Conservation (phyloP, 108 stramenopile species). For the Discostella stelligeroides region DNA sequence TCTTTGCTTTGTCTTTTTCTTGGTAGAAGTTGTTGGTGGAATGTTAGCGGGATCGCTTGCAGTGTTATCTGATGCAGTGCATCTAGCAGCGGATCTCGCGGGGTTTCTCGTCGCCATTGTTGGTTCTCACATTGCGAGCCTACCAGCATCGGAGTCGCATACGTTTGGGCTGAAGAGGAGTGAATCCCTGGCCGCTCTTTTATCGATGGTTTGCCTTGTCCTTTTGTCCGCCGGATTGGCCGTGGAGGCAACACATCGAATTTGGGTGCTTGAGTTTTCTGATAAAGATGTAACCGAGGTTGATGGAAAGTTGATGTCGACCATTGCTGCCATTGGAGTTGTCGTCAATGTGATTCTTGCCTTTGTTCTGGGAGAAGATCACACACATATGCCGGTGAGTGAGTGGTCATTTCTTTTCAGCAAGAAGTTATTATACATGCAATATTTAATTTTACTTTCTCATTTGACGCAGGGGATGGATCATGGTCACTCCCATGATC, state of each 20-base stretch:
- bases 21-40: constrained; percentile 84
- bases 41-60: constrained; percentile 75
- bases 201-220: constrained; percentile 81
- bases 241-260: constrained; percentile 73
- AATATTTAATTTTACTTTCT: neutral
- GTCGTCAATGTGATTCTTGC: constrained; percentile 90
- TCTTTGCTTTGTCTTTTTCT: constrained; percentile 67
- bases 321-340: constrained; percentile 89
- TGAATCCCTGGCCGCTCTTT: constrained; percentile 92
- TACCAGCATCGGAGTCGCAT: constrained; percentile 77
- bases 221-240: constrained; percentile 77
- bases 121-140: constrained; percentile 76
- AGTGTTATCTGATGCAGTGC: constrained; percentile 88
- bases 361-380: constrained; percentile 78
- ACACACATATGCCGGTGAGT: constrained; percentile 76
- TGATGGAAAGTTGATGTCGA: constrained; percentile 89
- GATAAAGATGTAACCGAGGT: constrained; percentile 56
- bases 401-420: constrained; percentile 36
- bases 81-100: constrained; percentile 80
- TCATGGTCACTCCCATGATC: constrained; percentile 46
- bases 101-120: constrained; percentile 80
- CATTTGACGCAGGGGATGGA: constrained; percentile 12
- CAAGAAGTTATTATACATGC: constrained; percentile 24
- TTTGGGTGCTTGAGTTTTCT: constrained; percentile 41
- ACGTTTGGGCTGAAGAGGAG: constrained; percentile 92